Base-by-base conservation (phyloP, 2,329 filamentous ascomycete genomes). In the Penicillium oxalicum region DNA sequence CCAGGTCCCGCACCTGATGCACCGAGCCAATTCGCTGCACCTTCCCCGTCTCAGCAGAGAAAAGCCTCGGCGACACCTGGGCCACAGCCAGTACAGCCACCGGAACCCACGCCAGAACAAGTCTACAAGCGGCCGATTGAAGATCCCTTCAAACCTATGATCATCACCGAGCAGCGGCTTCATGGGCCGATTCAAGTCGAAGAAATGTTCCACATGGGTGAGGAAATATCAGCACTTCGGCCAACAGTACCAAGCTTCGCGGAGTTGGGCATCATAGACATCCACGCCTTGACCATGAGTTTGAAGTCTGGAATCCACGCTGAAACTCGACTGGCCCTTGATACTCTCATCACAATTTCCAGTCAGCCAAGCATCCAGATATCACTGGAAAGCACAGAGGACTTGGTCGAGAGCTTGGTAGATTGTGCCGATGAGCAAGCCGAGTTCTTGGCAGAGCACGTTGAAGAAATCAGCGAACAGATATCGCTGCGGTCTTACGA, bases 351-450 rank as follows among this genome's bases (percentile, higher is more conserved):
- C 8, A 82, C 81, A 18, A 77, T 93, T 9, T 88, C 87, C 2
- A 80, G 80, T 35, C 81, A 85, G 46, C 72, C 74, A 12, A 75
- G 79, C 4, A 77, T 85, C 25, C 76, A 78, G n/a, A 75, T 91
- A 13, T 81, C 83, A 37, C 73, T 95, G 36, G 77, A 83, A 48
- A 81, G 81, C 47, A 95, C 88, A 62, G 91, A 95, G 49, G 93
- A 97, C 64, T 70, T 98, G 48, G 78, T 95, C 13, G 93, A 97
- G 51, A 86, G 87, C 0, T 71, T 98, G 44, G 75, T 96, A 32
- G 93, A 97, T 57, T 95, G 88, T 64, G 93, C 88, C 1, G 90
- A 96, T 67, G 86, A 91, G 9, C 89, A 96, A 65, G 74, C 91
- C 25, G 89, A 95, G 35, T 66, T 87, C 9, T 77, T 98, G n/a